These are phyloP conservation scores for Nidularia sp. DNA, from an alignment of 768 basidiomycete species.

Conservation along the genomic window DNA sequence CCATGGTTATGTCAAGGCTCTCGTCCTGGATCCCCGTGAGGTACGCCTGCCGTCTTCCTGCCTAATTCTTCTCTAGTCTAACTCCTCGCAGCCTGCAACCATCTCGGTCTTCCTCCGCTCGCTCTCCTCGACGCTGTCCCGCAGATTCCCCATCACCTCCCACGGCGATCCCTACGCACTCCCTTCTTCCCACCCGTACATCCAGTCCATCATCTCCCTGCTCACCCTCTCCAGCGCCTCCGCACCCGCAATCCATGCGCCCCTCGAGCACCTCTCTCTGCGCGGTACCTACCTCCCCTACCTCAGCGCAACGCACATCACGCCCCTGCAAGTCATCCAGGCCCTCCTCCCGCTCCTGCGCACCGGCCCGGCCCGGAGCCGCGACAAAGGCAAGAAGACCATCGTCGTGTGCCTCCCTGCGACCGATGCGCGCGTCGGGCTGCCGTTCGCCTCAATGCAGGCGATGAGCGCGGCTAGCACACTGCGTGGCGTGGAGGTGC, in stretches of 20 bases:
- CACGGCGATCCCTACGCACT: conserved; percentile 80
- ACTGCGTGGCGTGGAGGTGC: conserved; percentile 65
- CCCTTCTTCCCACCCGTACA: conserved; percentile 59
- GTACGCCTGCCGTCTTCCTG: conserved; percentile 29
- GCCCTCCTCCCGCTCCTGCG: conserved; percentile 74
- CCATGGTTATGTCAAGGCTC: conserved; percentile 75
- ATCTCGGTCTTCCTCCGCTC: conserved; percentile 79
- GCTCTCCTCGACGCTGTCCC: conserved; percentile 71
- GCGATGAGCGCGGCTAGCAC: conserved; percentile 78
- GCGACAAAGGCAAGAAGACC: conserved; percentile 50
- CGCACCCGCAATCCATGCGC: conserved; percentile 39
- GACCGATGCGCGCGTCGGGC: conserved; percentile 65
- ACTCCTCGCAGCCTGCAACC: conserved; percentile 52
- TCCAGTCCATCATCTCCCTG: conserved; percentile 77
- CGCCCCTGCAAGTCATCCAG: conserved; percentile 74
- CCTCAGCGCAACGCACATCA: conserved; percentile 70
- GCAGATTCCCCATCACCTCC: conserved; percentile 74
- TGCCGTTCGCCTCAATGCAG: conserved; percentile 64
- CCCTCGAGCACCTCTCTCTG: conserved; percentile 69
- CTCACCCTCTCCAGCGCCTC: conserved; percentile 49
- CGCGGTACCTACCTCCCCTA: conserved; percentile 63
- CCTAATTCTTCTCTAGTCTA: conserved; percentile 1
- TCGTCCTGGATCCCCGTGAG: conserved; percentile 78
- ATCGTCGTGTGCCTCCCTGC: conserved; percentile 77
- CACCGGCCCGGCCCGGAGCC: conserved; percentile 51